Evolutionary conservation across 2,329 filamentous ascomycete species (phyloP).

Genomic region (Cladosporium phlei): DNA sequence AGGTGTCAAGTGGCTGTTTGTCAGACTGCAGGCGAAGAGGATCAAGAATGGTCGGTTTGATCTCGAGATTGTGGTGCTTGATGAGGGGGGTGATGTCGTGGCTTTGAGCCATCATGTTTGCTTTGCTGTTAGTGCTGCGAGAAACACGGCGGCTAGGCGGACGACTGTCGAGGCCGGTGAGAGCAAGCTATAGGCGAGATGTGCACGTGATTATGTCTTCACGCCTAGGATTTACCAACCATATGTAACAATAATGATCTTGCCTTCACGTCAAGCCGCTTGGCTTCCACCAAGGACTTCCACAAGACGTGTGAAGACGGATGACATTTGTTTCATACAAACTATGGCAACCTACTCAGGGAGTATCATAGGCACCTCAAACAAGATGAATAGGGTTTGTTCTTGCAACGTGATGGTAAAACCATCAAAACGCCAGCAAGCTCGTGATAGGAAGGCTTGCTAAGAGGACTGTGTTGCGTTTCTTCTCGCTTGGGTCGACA

Average conservation of each 20-base stretch:
- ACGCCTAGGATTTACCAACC: too few species aligned
- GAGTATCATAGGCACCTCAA: constrained; percentile 12
- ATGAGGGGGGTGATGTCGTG: constrained; percentile 60
- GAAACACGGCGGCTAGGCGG: constrained; percentile 55
- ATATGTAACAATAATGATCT: too few species aligned
- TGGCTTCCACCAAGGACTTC: too few species aligned
- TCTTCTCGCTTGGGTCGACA: too few species aligned
- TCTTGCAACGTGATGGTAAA: constrained; percentile 11
- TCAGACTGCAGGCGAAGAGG: constrained; percentile 60
- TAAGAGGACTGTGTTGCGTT: constrained; percentile 15
- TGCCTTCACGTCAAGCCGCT: too few species aligned
- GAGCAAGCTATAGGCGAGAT: constrained; percentile 24
- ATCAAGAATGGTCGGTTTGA: constrained; percentile 70
- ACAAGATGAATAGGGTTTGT: constrained; percentile 7
- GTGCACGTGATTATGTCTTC: too few species aligned
- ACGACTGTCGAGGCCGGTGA: constrained; percentile 24
- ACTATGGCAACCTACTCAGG: constrained; percentile 9
- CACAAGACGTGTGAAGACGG: too few species aligned
- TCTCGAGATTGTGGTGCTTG: constrained; percentile 64
- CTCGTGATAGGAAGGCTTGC: constrained; percentile 14
- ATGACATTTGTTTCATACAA: constrained; percentile 10
- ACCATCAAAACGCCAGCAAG: constrained; percentile 14
- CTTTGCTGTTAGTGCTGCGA: constrained; percentile 57
- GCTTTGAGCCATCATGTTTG: constrained; percentile 65
- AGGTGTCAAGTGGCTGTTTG: constrained; percentile 68